Base-by-base conservation (phyloP, 495 filamentous ascomycete species). In the Hypoxylon trugodes region DNA sequence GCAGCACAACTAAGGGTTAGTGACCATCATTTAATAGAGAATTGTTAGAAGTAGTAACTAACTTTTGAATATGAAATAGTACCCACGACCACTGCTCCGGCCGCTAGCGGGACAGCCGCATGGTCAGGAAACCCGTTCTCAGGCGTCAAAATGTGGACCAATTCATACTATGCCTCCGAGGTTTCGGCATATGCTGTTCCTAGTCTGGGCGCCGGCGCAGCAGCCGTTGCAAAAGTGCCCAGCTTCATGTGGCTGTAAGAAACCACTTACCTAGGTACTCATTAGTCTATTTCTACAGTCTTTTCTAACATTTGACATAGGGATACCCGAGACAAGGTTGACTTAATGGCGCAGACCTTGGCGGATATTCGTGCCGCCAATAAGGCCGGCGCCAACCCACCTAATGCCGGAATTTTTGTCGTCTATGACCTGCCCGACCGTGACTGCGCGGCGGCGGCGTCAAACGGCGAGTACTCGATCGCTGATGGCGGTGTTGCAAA, bases 361-460 rank as follows among this genome's bases (percentile, higher is more conserved):
- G 70, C 65, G 2, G 77, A 84, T 18, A 85, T 85, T 58, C 68
- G 78, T 13, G 49, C 73, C 7, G 69, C 79, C 41, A 84, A 85
- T 53, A 71, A 66, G n/a, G 77, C 69, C 6, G 82, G 83, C 42
- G 82, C 77, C 1, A 79, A 68, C 12, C 42, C 57, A 21, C 54
- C 57, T 21, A 61, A 69, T 16, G 66, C 62, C 24, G 66, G 62
- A 9, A 59, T 67, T 7, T 63, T 84, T 51, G 86, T 89, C 36
- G 83, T 87, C 30, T 89, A 89, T 65, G 84, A 89, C 70, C 68
- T 89, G 15, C 86, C 85, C 15, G 84, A 86, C 51, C 84, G 86
- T 68, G 86, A 89, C 69, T 89, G 86, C 60, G 79, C 86, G 6
- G 86, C 86, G 7, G 70, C 80, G 43, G 85, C 85, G 4, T 87